Evolutionary conservation across 176 grass and related monocot species (phyloP), one percentile per base, ranked within the genome.

Genomic region (Miscanthus lutarioriparius): DNA sequence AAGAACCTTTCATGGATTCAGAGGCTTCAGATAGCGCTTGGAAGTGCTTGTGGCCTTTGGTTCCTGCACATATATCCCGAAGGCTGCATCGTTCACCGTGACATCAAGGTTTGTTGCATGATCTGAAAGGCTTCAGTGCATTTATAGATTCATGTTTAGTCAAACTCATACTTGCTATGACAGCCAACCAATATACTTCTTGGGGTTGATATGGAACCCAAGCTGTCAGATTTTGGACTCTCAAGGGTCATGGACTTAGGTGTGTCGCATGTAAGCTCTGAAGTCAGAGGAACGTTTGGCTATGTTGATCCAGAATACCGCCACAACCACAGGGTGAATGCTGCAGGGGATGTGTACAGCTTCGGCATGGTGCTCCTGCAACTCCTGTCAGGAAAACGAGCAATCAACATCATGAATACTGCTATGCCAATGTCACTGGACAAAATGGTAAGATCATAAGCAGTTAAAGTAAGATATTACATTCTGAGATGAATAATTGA

Each of bases 111-210:
- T 87, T n/a, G 87, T 75, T 70, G 41, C 35, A 58, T 15, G 23
- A 78, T 87, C 64, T 51, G 19, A 77, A 61, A 66, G 22, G 32
- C 39, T 78, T 30, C 16, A 62, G 37, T 80, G 2, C 68, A 84
- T 54, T 49, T 79, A 65, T 12, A 27, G 20, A 75, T 84, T 74
- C 61, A 76, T 68, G 64, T 51, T 28, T 83, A 75, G 13, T 10
- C 9, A 41, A 64, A 70, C 45, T 75, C 32, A 64, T 70, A 4
- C 3, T 6, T 76, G 9, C 8, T 76, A 22, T 82, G 70, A 32
- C 85, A 94, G 89, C 89, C 89, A 85, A 89, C 89, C 45, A 94
- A 94, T 27, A 94, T 94, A 82, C 89, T 94, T 79, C 89, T 94
- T 72, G 92, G 87, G 54, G 54, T 84, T 38, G 86, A 89, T 53